Conservation (phyloP, 768 basidiomycete species). For the Hypholoma sublateritium region DNA sequence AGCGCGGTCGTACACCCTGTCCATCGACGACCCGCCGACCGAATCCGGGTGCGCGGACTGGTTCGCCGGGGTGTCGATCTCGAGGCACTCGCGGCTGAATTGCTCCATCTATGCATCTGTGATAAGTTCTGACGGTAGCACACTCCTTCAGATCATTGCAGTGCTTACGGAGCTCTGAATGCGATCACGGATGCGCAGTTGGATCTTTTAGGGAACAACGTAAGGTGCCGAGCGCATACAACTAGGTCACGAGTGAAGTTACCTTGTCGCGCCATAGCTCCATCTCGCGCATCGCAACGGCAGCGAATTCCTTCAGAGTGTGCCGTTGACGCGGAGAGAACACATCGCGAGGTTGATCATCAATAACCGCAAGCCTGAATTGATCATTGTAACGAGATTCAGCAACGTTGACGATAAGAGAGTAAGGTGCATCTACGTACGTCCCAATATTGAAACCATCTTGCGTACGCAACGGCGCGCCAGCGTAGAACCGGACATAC, state of each 20-base stretch:
- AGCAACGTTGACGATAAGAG: conserved; percentile 1
- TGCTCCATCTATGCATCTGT: conserved; percentile 75
- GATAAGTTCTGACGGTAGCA: not conserved
- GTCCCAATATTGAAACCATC: conserved; percentile 91
- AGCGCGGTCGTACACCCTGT: conserved; percentile 87
- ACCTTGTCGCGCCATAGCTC: conserved; percentile 96
- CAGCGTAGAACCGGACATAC: conserved; percentile 85
- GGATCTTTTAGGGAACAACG: conserved; percentile 52
- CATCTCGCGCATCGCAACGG: conserved; percentile 92
- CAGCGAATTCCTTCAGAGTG: conserved; percentile 94
- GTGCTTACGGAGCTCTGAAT: conserved; percentile 78
- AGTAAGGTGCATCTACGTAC: conserved; percentile 35
- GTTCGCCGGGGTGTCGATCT: conserved; percentile 70
- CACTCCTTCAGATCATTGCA: not conserved
- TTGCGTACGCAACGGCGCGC: conserved; percentile 83
- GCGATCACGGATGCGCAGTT: conserved; percentile 84
- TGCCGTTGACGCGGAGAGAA: conserved; percentile 89
- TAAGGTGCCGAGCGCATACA: not conserved
- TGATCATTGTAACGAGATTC: not conserved
- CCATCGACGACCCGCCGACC: conserved; percentile 59
- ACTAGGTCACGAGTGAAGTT: conserved; percentile 1
- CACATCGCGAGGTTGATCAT: conserved; percentile 78
- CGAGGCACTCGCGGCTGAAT: conserved; percentile 92
- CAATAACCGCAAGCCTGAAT: conserved; percentile 74
- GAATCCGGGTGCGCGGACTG: conserved; percentile 33